phyloP scores from a whole-genome alignment of 331 rosid species.

The Malus hybrid region DNA sequence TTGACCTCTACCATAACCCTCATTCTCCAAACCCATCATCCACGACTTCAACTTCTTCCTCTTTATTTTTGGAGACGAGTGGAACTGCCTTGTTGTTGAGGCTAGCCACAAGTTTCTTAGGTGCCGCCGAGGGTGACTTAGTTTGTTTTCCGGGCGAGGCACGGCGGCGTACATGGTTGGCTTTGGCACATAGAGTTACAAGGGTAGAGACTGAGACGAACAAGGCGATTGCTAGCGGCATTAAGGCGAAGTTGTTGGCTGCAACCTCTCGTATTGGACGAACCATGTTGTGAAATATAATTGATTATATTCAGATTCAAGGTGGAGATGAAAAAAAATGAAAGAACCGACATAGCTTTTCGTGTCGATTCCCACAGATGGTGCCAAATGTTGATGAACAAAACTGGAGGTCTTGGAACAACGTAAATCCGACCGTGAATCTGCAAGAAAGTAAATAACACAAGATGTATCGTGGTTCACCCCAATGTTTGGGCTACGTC shows the following conservation, averaged over 20 bases:
- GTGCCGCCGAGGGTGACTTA: neutral
- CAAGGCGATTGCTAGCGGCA: neutral
- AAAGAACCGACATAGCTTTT: too few relatives aligned
- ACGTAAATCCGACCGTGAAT: too few relatives aligned
- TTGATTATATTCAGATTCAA: neutral
- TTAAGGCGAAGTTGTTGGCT: neutral
- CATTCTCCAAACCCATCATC: conserved; percentile 4
- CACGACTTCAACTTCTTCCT: neutral
- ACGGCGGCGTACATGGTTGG: neutral
- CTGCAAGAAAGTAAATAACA: too few relatives aligned
- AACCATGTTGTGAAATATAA: neutral
- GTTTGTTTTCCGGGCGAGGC: neutral
- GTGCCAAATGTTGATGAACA: too few relatives aligned
- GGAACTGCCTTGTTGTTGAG: conserved; percentile 13
- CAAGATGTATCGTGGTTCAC: too few relatives aligned
- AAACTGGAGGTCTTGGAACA: too few relatives aligned
- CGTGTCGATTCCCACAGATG: too few relatives aligned
- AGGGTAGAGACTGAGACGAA: conserved; percentile 11
- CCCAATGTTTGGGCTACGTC: too few relatives aligned
- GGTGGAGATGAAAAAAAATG: too few relatives aligned
- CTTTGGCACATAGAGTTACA: conserved; percentile 15
- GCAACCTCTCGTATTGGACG: neutral
- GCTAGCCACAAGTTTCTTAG: conserved; percentile 7
- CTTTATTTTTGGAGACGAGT: neutral
- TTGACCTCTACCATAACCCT: conserved; percentile 43